These are phyloP conservation scores for Funneliformis caledonium DNA, from an alignment of 371 early-diverging fungal species.

Conservation along the genomic window DNA sequence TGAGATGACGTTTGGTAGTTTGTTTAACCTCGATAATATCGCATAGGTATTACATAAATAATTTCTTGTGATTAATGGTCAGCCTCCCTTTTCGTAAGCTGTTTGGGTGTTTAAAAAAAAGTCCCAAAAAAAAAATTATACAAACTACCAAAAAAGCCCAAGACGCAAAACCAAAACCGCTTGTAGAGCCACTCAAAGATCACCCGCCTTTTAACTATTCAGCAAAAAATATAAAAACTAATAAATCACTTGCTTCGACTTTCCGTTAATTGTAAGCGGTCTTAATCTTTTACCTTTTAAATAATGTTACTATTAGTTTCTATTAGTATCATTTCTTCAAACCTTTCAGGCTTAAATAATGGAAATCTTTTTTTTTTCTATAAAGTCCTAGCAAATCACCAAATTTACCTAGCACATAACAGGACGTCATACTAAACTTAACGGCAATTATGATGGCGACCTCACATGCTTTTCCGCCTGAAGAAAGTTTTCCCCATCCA, in stretches of 20 bases:
- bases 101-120: constrained; percentile 18
- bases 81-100: constrained; percentile 28
- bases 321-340: not conserved
- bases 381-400: constrained; percentile 5
- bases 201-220: not conserved
- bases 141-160: constrained; percentile 10
- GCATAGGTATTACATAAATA: not conserved
- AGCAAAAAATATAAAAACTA: not conserved
- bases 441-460: constrained; percentile 41
- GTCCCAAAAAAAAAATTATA: not conserved
- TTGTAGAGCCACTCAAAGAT: not conserved
- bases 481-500: constrained; percentile 38
- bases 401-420: not conserved
- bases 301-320: not conserved
- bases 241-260: not conserved
- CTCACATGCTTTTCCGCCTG: constrained; percentile 38
- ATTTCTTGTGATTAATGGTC: not conserved
- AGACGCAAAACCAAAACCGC: not conserved
- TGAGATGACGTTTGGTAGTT: constrained; percentile 12
- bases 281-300: not conserved
- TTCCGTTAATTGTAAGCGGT: constrained; percentile 11
- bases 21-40: not conserved
- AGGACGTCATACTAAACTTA: constrained; percentile 20
- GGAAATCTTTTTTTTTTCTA: constrained; percentile 14
- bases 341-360: not conserved